These are phyloP conservation scores for Nicotiana rustica DNA, from an alignment of 305 asterid genomes.

Conservation along the genomic window DNA sequence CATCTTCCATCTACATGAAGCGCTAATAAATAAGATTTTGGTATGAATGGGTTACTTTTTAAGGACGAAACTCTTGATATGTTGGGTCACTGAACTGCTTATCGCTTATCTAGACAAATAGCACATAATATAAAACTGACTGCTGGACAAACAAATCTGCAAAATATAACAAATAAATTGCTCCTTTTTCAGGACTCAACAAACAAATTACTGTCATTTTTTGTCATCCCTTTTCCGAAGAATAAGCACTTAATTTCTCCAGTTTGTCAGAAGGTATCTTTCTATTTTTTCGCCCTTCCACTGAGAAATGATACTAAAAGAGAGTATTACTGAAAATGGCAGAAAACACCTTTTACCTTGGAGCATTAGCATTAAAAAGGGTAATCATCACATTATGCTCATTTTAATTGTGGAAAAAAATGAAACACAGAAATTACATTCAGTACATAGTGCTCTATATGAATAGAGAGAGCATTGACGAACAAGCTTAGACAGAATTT, in stretches of 20 bases:
- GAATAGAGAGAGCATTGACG: slow-evolving; percentile 5
- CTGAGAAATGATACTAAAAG: not conserved
- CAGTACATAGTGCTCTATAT: not conserved
- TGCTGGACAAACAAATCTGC: not conserved
- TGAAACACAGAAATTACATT: not conserved
- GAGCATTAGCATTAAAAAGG: not conserved
- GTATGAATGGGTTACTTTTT: not conserved
- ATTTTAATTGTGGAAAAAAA: not conserved
- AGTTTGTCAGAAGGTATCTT: not conserved
- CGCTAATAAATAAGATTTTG: not conserved
- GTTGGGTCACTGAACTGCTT: not conserved
- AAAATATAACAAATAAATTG: not conserved
- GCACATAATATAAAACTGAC: not conserved
- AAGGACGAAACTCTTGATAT: not conserved
- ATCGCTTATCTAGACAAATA: not conserved
- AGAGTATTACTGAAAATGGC: too few species aligned
- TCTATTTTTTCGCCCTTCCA: not conserved
- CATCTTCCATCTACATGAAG: not conserved
- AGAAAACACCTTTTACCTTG: too few species aligned
- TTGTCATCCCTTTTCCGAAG: not conserved
- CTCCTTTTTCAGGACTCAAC: not conserved
- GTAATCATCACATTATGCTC: not conserved
- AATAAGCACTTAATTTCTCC: not conserved
- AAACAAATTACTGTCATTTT: not conserved
- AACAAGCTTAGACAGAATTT: not conserved